Percentiles rank a stretch among this genome's conserved stretches.
Conservation (phyloP, 345 rosid genomes). For the Mangifera indica region DNA sequence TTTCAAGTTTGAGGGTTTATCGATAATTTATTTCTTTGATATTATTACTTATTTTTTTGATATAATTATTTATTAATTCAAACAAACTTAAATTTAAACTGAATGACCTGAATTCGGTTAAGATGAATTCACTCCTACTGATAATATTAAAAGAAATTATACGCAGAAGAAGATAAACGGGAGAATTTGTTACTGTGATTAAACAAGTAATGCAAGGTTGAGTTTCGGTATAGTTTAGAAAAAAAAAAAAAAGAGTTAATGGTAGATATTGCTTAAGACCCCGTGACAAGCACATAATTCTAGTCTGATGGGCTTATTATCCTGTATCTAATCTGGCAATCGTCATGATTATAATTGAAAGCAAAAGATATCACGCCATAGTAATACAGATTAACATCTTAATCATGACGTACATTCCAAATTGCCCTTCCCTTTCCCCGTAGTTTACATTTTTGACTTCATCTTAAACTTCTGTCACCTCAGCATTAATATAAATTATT, state of each 20-base stretch:
- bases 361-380: conserved; percentile 21
- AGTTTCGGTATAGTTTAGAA: conserved; percentile 9
- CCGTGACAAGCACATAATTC: conserved; percentile 29
- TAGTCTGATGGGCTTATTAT: conserved; percentile 17
- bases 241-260: conserved; percentile 2
- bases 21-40: no score
- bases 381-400: conserved; percentile 15
- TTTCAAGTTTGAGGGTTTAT: no score
- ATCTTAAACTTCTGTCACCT: conserved; percentile 2
- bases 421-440: conserved; percentile 16
- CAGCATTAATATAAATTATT: neutral
- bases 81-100: no score
- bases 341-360: conserved; percentile 28
- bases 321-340: conserved; percentile 23
- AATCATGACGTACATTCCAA: conserved; percentile 21
- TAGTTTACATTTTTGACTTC: conserved; percentile 18
- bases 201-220: conserved; percentile 14
- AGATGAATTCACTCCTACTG: no score
- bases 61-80: no score
- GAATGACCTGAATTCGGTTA: no score
- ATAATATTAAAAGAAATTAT: no score
- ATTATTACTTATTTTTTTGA: no score
- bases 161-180: neutral
- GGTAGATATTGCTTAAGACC: conserved; percentile 11
- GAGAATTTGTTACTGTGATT: neutral